Evolutionary conservation across 176 grass and related monocot genomes (phyloP).

Genomic region (Carex scoparia): DNA sequence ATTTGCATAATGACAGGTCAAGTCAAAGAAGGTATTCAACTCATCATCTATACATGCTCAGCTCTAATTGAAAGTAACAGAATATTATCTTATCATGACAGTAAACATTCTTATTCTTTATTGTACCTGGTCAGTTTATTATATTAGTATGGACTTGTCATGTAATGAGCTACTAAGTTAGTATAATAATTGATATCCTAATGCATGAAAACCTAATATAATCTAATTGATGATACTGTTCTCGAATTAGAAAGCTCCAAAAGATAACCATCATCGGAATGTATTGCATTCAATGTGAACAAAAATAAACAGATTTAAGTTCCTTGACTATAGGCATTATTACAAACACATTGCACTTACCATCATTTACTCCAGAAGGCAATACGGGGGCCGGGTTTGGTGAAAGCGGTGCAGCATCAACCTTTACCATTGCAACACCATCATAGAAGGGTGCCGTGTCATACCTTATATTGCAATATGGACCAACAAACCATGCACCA

Average conservation of each 20-base stretch:
- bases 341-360: neutral
- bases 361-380: neutral
- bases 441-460: slow-evolving; percentile 40
- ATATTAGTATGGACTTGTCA: neutral
- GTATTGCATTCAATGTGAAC: neutral
- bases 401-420: neutral
- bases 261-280: neutral
- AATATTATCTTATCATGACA: neutral
- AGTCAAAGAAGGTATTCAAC: neutral
- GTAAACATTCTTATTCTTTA: neutral
- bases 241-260: neutral
- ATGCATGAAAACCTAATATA: neutral
- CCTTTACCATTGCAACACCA: neutral
- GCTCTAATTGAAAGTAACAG: neutral
- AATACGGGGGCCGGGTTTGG: neutral
- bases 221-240: neutral
- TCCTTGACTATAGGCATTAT: neutral
- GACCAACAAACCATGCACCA: slow-evolving; percentile 33
- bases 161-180: neutral
- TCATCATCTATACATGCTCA: neutral
- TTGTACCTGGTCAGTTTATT: neutral
- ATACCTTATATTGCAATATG: slow-evolving; percentile 45
- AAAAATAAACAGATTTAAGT: neutral
- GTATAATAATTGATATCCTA: neutral
- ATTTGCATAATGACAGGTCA: neutral